A percentile compares a stretch with the other conserved stretches of the same genome.
Evolutionary conservation across 768 basidiomycete genomes (phyloP).

Genomic region (Pisolithus microcarpus): DNA sequence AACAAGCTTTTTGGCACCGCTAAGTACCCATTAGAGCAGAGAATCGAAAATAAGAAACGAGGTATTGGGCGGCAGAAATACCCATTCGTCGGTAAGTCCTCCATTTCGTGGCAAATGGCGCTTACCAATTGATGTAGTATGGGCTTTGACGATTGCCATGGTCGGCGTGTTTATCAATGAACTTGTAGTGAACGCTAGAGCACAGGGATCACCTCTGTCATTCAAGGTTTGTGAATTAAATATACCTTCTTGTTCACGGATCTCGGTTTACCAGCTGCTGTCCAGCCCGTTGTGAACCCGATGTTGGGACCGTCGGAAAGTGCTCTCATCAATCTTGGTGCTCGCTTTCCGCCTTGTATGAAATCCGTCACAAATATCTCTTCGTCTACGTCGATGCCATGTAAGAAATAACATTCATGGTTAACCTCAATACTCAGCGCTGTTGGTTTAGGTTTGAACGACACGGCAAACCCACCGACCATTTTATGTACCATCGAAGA

Average conservation of each 20-base stretch:
- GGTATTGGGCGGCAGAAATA: slow-evolving; percentile 78
- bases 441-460: slow-evolving; percentile 55
- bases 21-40: slow-evolving; percentile 63
- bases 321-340: slow-evolving; percentile 80
- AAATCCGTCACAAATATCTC: slow-evolving; percentile 56
- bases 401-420: slow-evolving; percentile 33
- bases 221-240: slow-evolving; percentile 51
- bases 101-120: not conserved
- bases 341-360: slow-evolving; percentile 93
- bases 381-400: slow-evolving; percentile 48
- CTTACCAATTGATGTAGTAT: slow-evolving; percentile 38
- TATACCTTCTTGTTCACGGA: not conserved
- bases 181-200: slow-evolving; percentile 63
- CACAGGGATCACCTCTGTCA: slow-evolving; percentile 79
- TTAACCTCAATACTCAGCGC: slow-evolving; percentile 4
- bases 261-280: slow-evolving; percentile 6
- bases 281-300: slow-evolving; percentile 71
- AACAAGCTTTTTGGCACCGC: slow-evolving; percentile 38
- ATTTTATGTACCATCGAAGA: slow-evolving; percentile 67
- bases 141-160: slow-evolving; percentile 60
- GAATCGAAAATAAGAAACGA: slow-evolving; percentile 82
- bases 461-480: slow-evolving; percentile 74
- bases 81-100: slow-evolving; percentile 63
- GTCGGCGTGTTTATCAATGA: slow-evolving; percentile 76
- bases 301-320: slow-evolving; percentile 88